Conservation (phyloP, 495 filamentous ascomycete species). For the Aspergillus steynii region DNA sequence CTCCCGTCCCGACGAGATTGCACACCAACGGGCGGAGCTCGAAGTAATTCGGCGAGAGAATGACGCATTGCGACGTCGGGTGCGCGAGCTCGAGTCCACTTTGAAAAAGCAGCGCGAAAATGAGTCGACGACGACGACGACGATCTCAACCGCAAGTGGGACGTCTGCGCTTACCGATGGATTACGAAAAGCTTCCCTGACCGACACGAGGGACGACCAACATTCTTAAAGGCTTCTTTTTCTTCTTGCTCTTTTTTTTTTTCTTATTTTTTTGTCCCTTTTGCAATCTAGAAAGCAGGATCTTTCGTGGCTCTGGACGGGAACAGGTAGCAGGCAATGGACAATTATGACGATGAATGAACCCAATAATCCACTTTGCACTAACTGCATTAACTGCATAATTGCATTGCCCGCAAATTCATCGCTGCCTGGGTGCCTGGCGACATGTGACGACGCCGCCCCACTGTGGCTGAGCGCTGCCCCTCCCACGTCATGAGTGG, state of each 20-base stretch:
- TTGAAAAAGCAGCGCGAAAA: conserved; percentile 31
- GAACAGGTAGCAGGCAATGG: background rate
- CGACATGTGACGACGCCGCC: conserved; percentile 10
- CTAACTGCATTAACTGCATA: too few species aligned
- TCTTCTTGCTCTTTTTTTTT: background rate
- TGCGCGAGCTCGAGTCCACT: conserved; percentile 68
- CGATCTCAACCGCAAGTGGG: conserved; percentile 4
- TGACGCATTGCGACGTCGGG: conserved; percentile 67
- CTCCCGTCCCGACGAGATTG: conserved; percentile 66
- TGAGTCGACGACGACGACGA: conserved; percentile 2
- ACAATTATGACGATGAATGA: background rate
- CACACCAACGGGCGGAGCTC: conserved; percentile 66
- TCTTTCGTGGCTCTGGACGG: conserved; percentile 4
- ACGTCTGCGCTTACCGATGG: conserved; percentile 3
- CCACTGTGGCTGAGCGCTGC: conserved; percentile 27
- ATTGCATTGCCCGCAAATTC: too few species aligned
- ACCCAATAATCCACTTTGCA: too few species aligned
- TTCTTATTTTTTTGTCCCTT: background rate
- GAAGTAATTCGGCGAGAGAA: conserved; percentile 79
- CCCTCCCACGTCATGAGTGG: conserved; percentile 18
- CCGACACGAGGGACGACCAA: background rate
- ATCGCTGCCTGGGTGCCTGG: background rate
- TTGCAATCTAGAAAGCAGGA: conserved; percentile 6
- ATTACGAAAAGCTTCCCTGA: conserved; percentile 14
- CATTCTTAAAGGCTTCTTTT: background rate